Base-by-base conservation (phyloP, 345 rosid genomes). In the Citrus unshiu region DNA sequence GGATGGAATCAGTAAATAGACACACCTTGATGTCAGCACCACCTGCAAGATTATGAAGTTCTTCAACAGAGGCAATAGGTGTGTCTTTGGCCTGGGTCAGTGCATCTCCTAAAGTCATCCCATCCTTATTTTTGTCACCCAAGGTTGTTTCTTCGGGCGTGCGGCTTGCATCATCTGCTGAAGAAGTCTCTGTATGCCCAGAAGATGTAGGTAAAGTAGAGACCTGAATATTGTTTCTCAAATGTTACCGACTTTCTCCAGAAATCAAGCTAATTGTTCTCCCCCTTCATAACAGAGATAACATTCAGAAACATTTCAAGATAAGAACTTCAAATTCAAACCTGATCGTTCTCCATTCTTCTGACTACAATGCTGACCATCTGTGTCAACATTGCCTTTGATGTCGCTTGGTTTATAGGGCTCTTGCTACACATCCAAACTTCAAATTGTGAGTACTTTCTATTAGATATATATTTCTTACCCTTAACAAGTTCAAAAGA, bases 321-420 rank as follows among this genome's bases (percentile, higher is more conserved):
- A 22, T 54, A 77, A 64, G 49, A 83, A 43, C 63, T 51, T 40
- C 74, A 77, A 80, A 64, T 78, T 57, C 91, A 78, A 79, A 96
- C 99, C 88, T 86, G 90, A 81, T 92, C 97, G 70, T 89, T 84
- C 85, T 96, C 99, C 99, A 96, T 96, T 87, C 99, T 94, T 83
- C 97, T 88, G 85, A 93, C 90, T 65, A 91, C 87, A 37, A 96
- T 94, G 91, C 93, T 92, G 82, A 96, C 90, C 98, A 96, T 96
- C 88, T 96, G 99, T 46, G 99, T 94, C 89, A 96, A 81, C 99
- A 96, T 96, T 78, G 99, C 99, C 88, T 94, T 96, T 54, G 99
- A 94, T 22, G 99, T 96, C 56, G 97, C 97, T 88, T 96, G 99
- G 83, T 96, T 94, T 83, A 96, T 85, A 39, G 95, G 97, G 87